Evolutionary conservation across 2,329 filamentous ascomycete species (phyloP).

Genomic region (Penicillium decumbens): DNA sequence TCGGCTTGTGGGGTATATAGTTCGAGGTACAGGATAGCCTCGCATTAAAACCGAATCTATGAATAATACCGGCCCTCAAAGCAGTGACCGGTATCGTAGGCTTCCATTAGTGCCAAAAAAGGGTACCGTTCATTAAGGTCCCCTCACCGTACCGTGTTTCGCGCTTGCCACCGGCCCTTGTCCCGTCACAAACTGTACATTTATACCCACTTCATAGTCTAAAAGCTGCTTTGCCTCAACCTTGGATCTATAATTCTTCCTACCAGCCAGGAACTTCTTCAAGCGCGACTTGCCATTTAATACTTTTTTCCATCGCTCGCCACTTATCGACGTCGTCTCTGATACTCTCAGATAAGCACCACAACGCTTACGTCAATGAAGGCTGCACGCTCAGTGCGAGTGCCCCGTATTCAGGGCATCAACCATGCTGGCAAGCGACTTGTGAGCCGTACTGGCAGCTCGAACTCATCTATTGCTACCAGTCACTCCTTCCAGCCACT

Average conservation of each 20-base stretch:
- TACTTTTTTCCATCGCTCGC: background rate
- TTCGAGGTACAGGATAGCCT: background rate
- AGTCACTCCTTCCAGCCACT: constrained; percentile 22
- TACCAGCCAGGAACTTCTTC: background rate
- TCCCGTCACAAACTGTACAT: constrained; percentile 1
- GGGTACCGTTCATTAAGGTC: background rate
- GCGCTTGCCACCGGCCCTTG: constrained; percentile 26
- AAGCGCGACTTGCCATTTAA: background rate
- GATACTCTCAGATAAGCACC: background rate
- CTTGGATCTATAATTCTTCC: constrained; percentile 3
- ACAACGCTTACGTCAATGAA: constrained; percentile 23
- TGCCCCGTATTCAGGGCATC: constrained; percentile 13
- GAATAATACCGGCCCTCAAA: constrained; percentile 5
- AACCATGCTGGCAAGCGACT: constrained; percentile 17
- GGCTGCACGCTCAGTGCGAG: constrained; percentile 27
- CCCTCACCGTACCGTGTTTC: constrained; percentile 21
- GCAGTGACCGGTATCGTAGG: constrained; percentile 1
- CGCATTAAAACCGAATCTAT: background rate
- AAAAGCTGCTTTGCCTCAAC: constrained; percentile 6
- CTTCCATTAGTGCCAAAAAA: background rate
- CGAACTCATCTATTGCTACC: constrained; percentile 30
- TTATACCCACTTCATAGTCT: constrained; percentile 3
- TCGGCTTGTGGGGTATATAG: constrained; percentile 7
- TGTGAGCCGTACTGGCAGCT: constrained; percentile 33
- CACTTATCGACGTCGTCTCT: background rate